Percentiles rank a stretch among this genome's conserved stretches.
phyloP scores from a whole-genome alignment of 805 yeast species.

The Metschnikowia hibisci region DNA sequence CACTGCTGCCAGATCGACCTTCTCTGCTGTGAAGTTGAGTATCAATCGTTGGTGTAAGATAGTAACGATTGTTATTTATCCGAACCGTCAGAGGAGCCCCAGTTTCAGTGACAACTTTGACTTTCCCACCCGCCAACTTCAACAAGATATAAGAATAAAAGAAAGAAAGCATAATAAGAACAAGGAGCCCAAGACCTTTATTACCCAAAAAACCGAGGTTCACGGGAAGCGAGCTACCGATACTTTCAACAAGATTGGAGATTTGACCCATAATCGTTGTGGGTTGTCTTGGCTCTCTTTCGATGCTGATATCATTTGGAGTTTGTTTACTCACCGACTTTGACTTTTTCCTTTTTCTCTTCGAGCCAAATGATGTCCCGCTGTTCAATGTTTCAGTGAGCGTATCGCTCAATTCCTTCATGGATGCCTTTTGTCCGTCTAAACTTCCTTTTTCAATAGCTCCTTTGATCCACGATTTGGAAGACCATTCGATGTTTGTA shows the following conservation, averaged over 20 bases:
- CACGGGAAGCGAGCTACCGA: constrained; percentile 13
- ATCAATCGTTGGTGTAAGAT: constrained; percentile 12
- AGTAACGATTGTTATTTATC: constrained; percentile 8
- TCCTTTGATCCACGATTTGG: constrained; percentile 86
- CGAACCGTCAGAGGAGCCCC: constrained; percentile 1
- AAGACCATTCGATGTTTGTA: constrained; percentile 82
- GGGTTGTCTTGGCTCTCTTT: constrained; percentile 1
- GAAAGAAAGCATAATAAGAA: constrained; percentile 7
- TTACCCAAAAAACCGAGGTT: constrained; percentile 11
- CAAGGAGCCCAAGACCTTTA: constrained; percentile 9
- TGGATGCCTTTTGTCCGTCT: constrained; percentile 63
- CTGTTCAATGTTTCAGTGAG: constrained; percentile 8
- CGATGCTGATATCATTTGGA: not conserved
- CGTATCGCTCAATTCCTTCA: constrained; percentile 14
- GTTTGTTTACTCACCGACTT: constrained; percentile 8
- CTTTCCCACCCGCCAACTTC: not conserved
- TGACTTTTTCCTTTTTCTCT: constrained; percentile 13
- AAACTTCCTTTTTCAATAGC: constrained; percentile 82
- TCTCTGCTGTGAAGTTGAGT: constrained; percentile 9
- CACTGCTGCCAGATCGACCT: constrained; percentile 1
- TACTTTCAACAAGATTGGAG: constrained; percentile 8
- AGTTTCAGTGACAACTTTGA: not conserved
- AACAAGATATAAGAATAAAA: constrained; percentile 10
- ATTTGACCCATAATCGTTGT: constrained; percentile 6
- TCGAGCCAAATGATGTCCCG: constrained; percentile 11